phyloP scores from a whole-genome alignment of 441 rosid genomes.

The Adansonia madagascariensis region DNA sequence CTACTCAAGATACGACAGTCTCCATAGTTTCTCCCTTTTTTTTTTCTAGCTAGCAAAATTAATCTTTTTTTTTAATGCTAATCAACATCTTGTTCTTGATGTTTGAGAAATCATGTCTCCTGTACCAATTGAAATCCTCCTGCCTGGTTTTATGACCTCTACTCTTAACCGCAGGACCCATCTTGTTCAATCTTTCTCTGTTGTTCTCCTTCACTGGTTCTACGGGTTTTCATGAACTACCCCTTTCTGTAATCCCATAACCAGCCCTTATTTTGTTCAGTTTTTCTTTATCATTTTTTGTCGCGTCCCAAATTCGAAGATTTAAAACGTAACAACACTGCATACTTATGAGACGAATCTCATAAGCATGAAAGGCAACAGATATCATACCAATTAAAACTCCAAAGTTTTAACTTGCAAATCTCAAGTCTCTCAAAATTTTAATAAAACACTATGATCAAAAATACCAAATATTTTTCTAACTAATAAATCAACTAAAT shows the following conservation, averaged over 20 bases:
- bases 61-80: constrained; percentile 27
- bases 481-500: too few species aligned
- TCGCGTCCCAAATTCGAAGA: too few species aligned
- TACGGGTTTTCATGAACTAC: constrained; percentile 55
- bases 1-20: neutral
- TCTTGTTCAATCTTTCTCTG: constrained; percentile 65
- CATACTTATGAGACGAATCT: too few species aligned
- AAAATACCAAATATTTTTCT: too few species aligned
- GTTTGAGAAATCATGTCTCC: constrained; percentile 48
- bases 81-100: constrained; percentile 27
- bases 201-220: constrained; percentile 66
- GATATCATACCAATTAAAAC: too few species aligned
- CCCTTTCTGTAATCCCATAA: neutral
- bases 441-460: too few species aligned
- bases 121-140: constrained; percentile 52
- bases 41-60: neutral
- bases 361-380: too few species aligned
- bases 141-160: constrained; percentile 56
- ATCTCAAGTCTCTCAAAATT: too few species aligned
- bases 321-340: too few species aligned
- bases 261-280: neutral
- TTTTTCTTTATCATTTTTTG: too few species aligned
- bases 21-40: too few species aligned
- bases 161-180: constrained; percentile 53
- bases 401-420: too few species aligned